Evolutionary conservation across 2,329 filamentous ascomycete species (phyloP).

Genomic region (Amesomyces nigricolor): DNA sequence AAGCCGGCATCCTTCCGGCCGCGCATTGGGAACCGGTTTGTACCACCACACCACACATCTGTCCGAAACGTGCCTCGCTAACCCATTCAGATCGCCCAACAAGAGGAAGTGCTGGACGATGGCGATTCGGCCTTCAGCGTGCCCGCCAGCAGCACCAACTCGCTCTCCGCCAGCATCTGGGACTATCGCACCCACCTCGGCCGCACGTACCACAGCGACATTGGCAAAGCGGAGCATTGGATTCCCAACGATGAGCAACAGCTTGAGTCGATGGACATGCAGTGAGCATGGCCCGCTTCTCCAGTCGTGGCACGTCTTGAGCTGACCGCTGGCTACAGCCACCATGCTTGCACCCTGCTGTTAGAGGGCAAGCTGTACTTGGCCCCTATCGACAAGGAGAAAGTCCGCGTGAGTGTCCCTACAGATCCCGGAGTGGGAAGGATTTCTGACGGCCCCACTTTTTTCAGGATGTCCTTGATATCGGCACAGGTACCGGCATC

Average conservation of each 20-base stretch:
- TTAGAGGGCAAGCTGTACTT: constrained; percentile 31
- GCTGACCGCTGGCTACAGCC: constrained; percentile 18
- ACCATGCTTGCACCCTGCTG: constrained; percentile 31
- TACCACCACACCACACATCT: background rate
- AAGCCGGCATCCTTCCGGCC: constrained; percentile 7
- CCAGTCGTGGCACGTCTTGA: no score
- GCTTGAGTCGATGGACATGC: constrained; percentile 29
- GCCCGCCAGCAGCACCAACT: constrained; percentile 11
- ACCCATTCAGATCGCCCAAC: background rate
- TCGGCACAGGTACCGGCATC: constrained; percentile 41
- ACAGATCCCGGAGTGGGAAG: constrained; percentile 20
- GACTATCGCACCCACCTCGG: constrained; percentile 17
- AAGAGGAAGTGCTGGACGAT: background rate
- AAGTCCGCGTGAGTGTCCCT: background rate
- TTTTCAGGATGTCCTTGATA: constrained; percentile 34
- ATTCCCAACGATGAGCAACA: constrained; percentile 15
- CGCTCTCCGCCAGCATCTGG: constrained; percentile 16
- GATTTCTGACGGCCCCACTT: background rate
- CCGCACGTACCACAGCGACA: constrained; percentile 15
- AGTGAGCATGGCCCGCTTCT: background rate
- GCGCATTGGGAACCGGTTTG: constrained; percentile 10
- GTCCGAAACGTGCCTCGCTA: background rate
- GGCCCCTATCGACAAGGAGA: constrained; percentile 28
- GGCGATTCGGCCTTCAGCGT: constrained; percentile 5
- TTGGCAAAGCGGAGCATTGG: constrained; percentile 15